These are phyloP conservation scores for Ramaria sp. DNA, from an alignment of 768 basidiomycete genomes.

Conservation along the genomic window DNA sequence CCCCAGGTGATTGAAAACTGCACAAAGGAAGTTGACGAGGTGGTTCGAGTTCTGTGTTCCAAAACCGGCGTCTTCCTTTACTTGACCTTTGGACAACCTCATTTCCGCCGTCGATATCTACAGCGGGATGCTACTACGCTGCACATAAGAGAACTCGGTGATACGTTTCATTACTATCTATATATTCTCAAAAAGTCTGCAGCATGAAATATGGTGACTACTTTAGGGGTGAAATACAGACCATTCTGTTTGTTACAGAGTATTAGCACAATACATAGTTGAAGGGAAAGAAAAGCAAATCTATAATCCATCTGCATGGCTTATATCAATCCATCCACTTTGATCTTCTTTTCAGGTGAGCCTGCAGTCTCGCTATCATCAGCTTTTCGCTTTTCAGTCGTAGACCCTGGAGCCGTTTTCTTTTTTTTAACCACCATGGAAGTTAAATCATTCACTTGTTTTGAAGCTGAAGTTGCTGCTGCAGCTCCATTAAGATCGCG, in stretches of 20 bases:
- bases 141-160: slow-evolving; percentile 61
- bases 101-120: slow-evolving; percentile 68
- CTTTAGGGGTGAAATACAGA: background rate
- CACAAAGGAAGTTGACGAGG: slow-evolving; percentile 66
- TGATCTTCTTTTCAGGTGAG: slow-evolving; percentile 1
- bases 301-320: background rate
- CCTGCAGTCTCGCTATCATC: background rate
- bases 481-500: slow-evolving; percentile 35
- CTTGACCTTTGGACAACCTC: slow-evolving; percentile 82
- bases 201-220: background rate
- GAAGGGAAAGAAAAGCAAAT: background rate
- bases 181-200: slow-evolving; percentile 43
- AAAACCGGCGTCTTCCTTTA: slow-evolving; percentile 57
- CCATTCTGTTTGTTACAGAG: background rate
- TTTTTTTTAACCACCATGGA: slow-evolving; percentile 86
- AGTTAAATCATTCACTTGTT: slow-evolving; percentile 71
- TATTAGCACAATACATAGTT: background rate
- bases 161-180: slow-evolving; percentile 76
- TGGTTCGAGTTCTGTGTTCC: slow-evolving; percentile 60
- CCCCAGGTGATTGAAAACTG: slow-evolving; percentile 60
- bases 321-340: background rate
- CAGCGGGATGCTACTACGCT: slow-evolving; percentile 43
- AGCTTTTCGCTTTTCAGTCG: background rate
- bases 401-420: slow-evolving; percentile 27
- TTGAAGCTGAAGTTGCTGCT: slow-evolving; percentile 22